A percentile compares a stretch with the other conserved stretches of the same genome.
Evolutionary conservation across 108 stramenopile genomes (phyloP).

Genomic region (Skeletonema potamos): DNA sequence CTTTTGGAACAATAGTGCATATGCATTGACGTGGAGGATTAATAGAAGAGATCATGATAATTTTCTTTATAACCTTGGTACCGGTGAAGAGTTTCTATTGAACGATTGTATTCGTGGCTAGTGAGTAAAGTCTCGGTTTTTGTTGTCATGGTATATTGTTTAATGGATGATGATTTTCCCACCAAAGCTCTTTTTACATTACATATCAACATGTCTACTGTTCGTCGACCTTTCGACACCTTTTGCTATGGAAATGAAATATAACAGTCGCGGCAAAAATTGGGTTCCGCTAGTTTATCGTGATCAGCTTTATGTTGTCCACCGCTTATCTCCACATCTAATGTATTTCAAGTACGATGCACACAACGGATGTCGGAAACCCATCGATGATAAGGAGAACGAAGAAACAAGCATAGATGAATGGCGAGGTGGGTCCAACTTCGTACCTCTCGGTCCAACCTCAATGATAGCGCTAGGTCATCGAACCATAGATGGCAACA

Average conservation of each 20-base stretch:
- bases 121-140: background rate
- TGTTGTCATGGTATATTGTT: background rate
- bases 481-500: conserved; percentile 7
- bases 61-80: background rate
- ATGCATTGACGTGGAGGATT: conserved; percentile 4
- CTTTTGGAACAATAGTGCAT: conserved; percentile 5
- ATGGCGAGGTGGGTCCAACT: conserved; percentile 8
- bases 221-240: no score
- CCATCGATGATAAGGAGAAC: background rate
- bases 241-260: no score
- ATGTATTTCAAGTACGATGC: conserved; percentile 9
- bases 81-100: background rate
- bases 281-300: conserved; percentile 11
- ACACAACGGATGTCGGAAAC: conserved; percentile 3
- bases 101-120: conserved; percentile 9
- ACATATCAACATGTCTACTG: background rate
- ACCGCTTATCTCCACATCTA: conserved; percentile 4
- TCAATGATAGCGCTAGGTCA: conserved; percentile 7
- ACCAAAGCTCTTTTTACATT: background rate
- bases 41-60: background rate
- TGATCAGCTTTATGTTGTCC: background rate
- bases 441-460: background rate
- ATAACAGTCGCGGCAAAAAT: background rate
- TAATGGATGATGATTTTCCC: background rate
- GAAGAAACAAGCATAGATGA: background rate